Evolutionary conservation across 345 rosid species (phyloP).

Genomic region (Physaria fendleri): DNA sequence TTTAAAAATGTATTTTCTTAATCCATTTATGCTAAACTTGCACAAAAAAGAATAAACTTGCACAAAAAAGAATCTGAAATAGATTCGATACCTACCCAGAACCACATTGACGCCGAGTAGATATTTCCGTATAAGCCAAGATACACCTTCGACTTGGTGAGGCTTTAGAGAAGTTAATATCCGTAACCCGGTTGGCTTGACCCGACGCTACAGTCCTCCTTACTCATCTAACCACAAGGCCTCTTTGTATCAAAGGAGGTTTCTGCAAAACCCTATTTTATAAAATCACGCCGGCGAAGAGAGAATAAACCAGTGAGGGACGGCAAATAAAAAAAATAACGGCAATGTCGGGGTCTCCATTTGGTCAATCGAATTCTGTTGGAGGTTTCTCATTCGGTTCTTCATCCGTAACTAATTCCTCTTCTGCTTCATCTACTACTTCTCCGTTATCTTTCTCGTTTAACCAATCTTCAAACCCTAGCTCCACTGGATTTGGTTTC

Average conservation of each 20-base stretch:
- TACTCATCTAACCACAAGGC: background rate
- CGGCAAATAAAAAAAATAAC: slow-evolving; percentile 26
- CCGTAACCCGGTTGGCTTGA: slow-evolving; percentile 11
- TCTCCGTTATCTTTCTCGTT: slow-evolving; percentile 33
- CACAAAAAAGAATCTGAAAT: background rate
- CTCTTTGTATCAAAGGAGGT: background rate
- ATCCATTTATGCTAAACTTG: background rate
- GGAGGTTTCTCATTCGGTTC: slow-evolving; percentile 37
- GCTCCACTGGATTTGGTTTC: slow-evolving; percentile 27
- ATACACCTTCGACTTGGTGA: slow-evolving; percentile 73
- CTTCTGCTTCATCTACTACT: slow-evolving; percentile 37
- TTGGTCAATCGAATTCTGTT: slow-evolving; percentile 38
- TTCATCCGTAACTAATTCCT: slow-evolving; percentile 25
- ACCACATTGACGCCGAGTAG: slow-evolving; percentile 69
- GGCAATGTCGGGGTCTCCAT: slow-evolving; percentile 31
- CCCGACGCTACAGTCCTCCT: background rate
- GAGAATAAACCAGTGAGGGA: slow-evolving; percentile 8
- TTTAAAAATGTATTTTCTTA: background rate
- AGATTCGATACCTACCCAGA: slow-evolving; percentile 39
- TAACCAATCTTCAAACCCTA: slow-evolving; percentile 29
- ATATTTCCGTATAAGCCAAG: slow-evolving; percentile 70
- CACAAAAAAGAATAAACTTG: background rate
- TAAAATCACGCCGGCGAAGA: slow-evolving; percentile 21
- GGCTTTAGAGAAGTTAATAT: too few species aligned
- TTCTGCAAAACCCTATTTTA: slow-evolving; percentile 18